Percentiles rank a stretch among this genome's conserved stretches.
Evolutionary conservation across 768 basidiomycete species (phyloP).

Genomic region (Mycena rosella): DNA sequence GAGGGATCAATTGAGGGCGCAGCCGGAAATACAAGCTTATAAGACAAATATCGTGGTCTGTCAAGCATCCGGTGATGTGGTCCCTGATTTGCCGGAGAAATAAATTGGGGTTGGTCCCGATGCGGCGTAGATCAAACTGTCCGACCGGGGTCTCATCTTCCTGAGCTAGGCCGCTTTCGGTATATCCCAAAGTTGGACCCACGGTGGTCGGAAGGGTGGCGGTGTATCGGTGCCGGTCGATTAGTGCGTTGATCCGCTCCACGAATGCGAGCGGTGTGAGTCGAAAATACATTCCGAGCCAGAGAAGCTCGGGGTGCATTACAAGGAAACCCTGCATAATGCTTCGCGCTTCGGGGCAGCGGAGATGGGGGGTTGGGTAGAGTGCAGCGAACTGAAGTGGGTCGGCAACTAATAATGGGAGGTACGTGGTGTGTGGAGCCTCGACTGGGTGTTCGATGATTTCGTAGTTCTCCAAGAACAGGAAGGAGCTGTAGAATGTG

Average conservation of each 20-base stretch:
- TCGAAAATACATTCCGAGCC: neutral
- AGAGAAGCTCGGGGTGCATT: constrained; percentile 12
- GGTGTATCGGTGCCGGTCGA: neutral
- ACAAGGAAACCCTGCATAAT: constrained; percentile 4
- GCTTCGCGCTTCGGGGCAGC: too few relatives aligned
- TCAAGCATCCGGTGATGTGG: neutral
- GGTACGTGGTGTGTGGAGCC: neutral
- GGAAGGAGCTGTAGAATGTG: constrained; percentile 3
- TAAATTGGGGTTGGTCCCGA: constrained; percentile 9
- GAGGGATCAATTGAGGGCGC: constrained; percentile 12
- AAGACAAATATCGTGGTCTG: constrained; percentile 18
- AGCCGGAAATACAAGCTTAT: constrained; percentile 2
- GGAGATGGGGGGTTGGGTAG: neutral
- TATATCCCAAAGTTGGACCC: neutral
- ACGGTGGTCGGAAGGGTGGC: neutral
- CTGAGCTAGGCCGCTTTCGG: neutral
- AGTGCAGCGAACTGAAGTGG: neutral
- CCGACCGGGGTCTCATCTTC: neutral
- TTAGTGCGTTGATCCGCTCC: neutral
- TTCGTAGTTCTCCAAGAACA: neutral
- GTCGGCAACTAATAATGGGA: neutral
- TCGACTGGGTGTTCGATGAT: neutral
- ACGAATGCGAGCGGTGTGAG: constrained; percentile 4
- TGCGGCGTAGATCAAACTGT: neutral
- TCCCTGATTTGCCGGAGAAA: constrained; percentile 1